Conservation (phyloP, 106 monocot genomes). For the Agapanthus africanus region DNA sequence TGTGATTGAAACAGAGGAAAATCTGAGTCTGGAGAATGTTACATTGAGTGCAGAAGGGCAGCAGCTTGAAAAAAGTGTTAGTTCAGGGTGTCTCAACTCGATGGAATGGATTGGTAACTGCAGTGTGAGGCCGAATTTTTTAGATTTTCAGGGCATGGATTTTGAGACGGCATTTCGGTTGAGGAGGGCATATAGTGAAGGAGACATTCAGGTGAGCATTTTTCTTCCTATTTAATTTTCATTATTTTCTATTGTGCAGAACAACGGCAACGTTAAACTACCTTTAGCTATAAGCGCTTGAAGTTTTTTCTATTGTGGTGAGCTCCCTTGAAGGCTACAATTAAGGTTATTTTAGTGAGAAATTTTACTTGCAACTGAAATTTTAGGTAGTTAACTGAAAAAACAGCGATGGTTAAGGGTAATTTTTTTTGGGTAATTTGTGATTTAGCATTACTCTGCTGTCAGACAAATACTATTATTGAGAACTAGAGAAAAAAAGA, state of each 20-base stretch:
- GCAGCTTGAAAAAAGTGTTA: conserved; percentile 55
- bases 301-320: no score
- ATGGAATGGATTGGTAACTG: conserved; percentile 28
- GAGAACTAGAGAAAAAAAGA: no score
- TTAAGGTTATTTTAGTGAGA: no score
- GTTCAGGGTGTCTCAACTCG: conserved; percentile 48
- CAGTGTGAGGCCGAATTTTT: conserved; percentile 22
- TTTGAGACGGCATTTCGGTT: conserved; percentile 30
- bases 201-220: conserved; percentile 45
- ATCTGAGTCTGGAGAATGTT: conserved; percentile 8
- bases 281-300: no score
- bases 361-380: no score
- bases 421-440: no score
- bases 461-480: no score
- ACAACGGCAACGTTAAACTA: no score
- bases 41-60: conserved; percentile 16
- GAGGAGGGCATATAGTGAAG: conserved; percentile 41
- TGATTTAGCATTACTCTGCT: no score
- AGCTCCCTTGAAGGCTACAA: no score
- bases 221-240: neutral
- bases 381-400: no score
- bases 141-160: conserved; percentile 27
- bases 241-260: neutral
- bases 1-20: conserved; percentile 22
- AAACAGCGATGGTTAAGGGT: no score